These are phyloP conservation scores for Metarhizium anisopliae DNA, from an alignment of 2,329 filamentous ascomycete species.

Conservation along the genomic window DNA sequence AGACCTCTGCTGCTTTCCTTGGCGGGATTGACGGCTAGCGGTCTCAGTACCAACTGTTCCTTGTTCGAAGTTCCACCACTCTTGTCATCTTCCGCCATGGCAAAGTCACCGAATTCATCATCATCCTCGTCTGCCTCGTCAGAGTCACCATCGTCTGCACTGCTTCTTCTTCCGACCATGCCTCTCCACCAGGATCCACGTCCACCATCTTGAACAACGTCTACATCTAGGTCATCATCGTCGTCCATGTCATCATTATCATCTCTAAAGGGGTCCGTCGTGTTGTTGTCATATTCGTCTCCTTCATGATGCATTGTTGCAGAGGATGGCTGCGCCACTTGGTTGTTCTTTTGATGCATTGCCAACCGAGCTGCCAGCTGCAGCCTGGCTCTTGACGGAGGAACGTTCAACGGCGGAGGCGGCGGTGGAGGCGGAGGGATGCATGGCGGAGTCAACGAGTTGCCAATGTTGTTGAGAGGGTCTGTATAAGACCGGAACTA, in stretches of 20 bases:
- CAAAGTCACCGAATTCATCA: slow-evolving; percentile 62
- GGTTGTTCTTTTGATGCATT: slow-evolving; percentile 58
- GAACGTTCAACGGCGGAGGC: slow-evolving; percentile 74
- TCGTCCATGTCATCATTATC: slow-evolving; percentile 41
- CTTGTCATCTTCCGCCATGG: slow-evolving; percentile 47
- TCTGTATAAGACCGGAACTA: slow-evolving; percentile 54
- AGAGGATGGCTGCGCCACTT: slow-evolving; percentile 36
- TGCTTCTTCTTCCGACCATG: slow-evolving; percentile 28
- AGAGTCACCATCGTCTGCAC: slow-evolving; percentile 35
- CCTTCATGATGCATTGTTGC: slow-evolving; percentile 28
- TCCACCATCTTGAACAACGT: slow-evolving; percentile 25
- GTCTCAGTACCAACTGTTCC: slow-evolving; percentile 42
- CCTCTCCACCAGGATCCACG: slow-evolving; percentile 42
- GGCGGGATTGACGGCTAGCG: slow-evolving; percentile 43
- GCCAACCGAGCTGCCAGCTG: slow-evolving; percentile 85
- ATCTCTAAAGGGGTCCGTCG: slow-evolving; percentile 39
- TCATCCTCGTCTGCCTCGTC: slow-evolving; percentile 44
- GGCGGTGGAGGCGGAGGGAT: slow-evolving; percentile 53
- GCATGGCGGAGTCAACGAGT: slow-evolving; percentile 46
- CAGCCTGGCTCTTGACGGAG: slow-evolving; percentile 75
- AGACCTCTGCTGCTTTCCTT: slow-evolving; percentile 32
- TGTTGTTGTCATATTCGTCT: slow-evolving; percentile 31
- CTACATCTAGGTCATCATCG: slow-evolving; percentile 41
- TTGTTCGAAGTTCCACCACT: slow-evolving; percentile 17
- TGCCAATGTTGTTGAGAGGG: slow-evolving; percentile 36